phyloP scores from a whole-genome alignment of 345 rosid species.

The Orychophragmus violaceus region DNA sequence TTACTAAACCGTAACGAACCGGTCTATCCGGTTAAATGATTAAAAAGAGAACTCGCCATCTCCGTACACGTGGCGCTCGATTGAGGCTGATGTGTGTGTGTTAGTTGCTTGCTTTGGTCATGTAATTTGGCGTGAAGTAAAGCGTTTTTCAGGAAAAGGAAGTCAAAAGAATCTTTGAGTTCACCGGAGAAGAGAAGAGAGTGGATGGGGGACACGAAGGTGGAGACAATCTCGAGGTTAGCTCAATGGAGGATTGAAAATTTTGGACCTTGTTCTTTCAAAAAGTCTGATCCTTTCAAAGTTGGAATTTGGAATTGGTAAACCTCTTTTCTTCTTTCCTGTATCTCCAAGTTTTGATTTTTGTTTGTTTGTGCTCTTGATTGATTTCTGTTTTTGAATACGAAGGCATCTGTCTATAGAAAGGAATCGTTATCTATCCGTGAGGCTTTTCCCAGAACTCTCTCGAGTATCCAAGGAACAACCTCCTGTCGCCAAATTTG shows the following conservation, averaged over 20 bases:
- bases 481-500: constrained; percentile 67
- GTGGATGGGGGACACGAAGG: constrained; percentile 71
- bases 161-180: constrained; percentile 20
- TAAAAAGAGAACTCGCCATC: neutral
- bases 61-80: constrained; percentile 25
- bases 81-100: neutral
- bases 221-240: constrained; percentile 79
- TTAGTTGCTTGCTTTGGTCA: constrained; percentile 18
- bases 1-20: neutral
- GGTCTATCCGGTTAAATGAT: neutral
- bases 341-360: neutral
- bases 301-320: constrained; percentile 97
- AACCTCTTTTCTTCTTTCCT: neutral
- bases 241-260: constrained; percentile 93
- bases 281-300: constrained; percentile 82
- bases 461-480: constrained; percentile 69
- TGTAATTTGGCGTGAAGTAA: constrained; percentile 26
- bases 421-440: constrained; percentile 65
- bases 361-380: neutral
- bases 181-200: neutral
- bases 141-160: constrained; percentile 7
- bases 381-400: neutral
- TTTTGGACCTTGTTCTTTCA: constrained; percentile 70
- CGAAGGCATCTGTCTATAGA: constrained; percentile 79
- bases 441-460: constrained; percentile 75